Percentiles rank a stretch among this genome's conserved stretches.
These are phyloP conservation scores for Citrus hindsii DNA, from an alignment of 345 rosid genomes.

Conservation along the genomic window DNA sequence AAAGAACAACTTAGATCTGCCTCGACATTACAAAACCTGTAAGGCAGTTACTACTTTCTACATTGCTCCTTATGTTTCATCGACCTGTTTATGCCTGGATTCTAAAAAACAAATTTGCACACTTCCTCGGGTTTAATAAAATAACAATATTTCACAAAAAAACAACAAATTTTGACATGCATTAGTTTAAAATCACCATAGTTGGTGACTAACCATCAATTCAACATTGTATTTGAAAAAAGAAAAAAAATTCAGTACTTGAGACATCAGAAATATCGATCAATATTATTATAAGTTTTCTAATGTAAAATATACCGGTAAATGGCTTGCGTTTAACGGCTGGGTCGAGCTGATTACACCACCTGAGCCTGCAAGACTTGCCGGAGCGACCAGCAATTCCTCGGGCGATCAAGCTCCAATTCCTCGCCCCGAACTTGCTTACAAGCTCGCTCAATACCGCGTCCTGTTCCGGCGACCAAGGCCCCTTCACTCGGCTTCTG, in stretches of 20 bases:
- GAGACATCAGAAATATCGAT: not conserved
- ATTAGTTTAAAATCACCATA: not conserved
- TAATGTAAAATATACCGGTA: slow-evolving; percentile 36
- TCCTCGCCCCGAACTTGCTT: slow-evolving; percentile 49
- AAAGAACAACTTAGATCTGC: not conserved
- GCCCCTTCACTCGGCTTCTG: slow-evolving; percentile 46
- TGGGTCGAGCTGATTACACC: slow-evolving; percentile 96
- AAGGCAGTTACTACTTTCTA: not conserved
- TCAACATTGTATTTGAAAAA: not conserved
- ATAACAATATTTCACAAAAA: not conserved
- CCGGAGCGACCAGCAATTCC: slow-evolving; percentile 79
- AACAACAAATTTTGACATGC: not conserved
- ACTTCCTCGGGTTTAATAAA: not conserved
- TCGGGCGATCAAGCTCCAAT: slow-evolving; percentile 75
- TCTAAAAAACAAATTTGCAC: not conserved
- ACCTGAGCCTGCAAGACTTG: slow-evolving; percentile 85
- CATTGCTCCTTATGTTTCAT: not conserved
- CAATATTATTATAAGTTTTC: too few species aligned
- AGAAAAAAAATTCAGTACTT: not conserved
- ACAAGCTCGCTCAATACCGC: slow-evolving; percentile 42
- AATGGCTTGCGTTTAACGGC: slow-evolving; percentile 77
- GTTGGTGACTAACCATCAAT: not conserved
- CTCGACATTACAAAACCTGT: not conserved
- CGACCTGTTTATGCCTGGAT: not conserved
- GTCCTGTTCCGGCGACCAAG: slow-evolving; percentile 69